phyloP scores from a whole-genome alignment of 1,284 basidiomycete genomes.

The Entoloma clypeatum region DNA sequence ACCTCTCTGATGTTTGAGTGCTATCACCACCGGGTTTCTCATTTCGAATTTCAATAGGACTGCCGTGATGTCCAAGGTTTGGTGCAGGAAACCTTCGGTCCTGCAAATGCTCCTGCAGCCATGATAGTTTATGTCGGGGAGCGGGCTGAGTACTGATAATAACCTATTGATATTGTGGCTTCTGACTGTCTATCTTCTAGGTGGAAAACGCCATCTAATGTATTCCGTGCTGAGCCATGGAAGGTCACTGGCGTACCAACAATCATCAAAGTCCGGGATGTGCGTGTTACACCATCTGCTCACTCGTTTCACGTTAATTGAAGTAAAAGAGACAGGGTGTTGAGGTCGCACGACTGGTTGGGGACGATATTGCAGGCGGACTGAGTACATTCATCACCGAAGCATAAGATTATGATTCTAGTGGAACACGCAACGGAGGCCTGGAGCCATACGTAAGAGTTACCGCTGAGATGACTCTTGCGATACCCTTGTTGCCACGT shows the following conservation, averaged over 20 bases:
- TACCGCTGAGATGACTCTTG: neutral
- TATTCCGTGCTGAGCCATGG: slow-evolving; percentile 65
- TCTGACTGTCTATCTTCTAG: slow-evolving; percentile 32
- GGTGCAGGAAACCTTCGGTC: slow-evolving; percentile 55
- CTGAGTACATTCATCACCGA: slow-evolving; percentile 27
- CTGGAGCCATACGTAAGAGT: too few species aligned
- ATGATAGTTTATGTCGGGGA: slow-evolving; percentile 75
- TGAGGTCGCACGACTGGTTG: slow-evolving; percentile 53
- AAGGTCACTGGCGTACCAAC: slow-evolving; percentile 67
- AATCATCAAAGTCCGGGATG: slow-evolving; percentile 64
- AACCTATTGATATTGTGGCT: neutral
- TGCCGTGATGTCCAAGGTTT: slow-evolving; percentile 63
- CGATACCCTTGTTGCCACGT: neutral
- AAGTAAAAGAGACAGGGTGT: slow-evolving; percentile 37
- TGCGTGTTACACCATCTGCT: slow-evolving; percentile 35
- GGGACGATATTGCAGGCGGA: slow-evolving; percentile 42
- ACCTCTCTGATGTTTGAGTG: slow-evolving; percentile 21
- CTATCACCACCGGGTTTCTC: neutral
- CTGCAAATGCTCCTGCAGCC: slow-evolving; percentile 51
- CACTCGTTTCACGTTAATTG: slow-evolving; percentile 3
- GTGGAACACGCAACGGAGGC: too few species aligned
- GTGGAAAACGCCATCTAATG: slow-evolving; percentile 64
- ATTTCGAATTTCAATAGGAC: slow-evolving; percentile 48
- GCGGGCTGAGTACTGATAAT: slow-evolving; percentile 46
- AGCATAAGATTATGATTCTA: too few species aligned